phyloP scores from a whole-genome alignment of 768 basidiomycete species.

The Mrakia frigida region DNA sequence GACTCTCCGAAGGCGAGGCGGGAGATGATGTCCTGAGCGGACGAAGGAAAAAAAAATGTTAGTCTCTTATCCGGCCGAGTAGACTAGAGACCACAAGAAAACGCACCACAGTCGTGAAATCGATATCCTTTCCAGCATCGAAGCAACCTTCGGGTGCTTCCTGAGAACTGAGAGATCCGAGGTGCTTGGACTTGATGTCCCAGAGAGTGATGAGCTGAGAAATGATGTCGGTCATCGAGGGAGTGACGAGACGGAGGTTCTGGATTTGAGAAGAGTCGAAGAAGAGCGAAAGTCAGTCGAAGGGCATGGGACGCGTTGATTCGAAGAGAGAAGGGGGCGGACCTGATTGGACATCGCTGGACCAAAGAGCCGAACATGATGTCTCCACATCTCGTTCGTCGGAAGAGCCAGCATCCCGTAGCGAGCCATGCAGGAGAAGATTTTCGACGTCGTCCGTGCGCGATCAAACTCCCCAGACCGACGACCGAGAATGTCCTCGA shows the following conservation, averaged over 20 bases:
- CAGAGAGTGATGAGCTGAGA: neutral
- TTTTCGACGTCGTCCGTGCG: neutral
- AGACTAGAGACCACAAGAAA: neutral
- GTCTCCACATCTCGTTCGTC: conserved; percentile 9
- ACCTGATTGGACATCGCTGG: neutral
- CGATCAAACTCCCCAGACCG: neutral
- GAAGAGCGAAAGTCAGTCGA: neutral
- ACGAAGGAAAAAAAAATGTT: too few species aligned
- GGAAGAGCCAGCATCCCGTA: conserved; percentile 10
- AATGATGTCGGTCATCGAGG: neutral
- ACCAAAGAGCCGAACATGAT: conserved; percentile 1
- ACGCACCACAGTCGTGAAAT: neutral
- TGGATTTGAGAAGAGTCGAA: neutral
- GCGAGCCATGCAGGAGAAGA: conserved; percentile 4
- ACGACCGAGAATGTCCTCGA: conserved; percentile 6
- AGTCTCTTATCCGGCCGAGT: too few species aligned
- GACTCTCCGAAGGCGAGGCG: conserved; percentile 21
- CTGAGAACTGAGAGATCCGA: neutral
- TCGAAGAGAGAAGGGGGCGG: neutral
- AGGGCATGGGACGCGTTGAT: neutral
- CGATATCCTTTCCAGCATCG: neutral
- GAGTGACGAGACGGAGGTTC: conserved; percentile 16
- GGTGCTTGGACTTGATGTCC: conserved; percentile 8
- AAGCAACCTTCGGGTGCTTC: neutral
- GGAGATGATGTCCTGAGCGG: conserved; percentile 21